These are phyloP conservation scores for Lepidium campestre DNA, from an alignment of 441 rosid genomes.

Conservation along the genomic window DNA sequence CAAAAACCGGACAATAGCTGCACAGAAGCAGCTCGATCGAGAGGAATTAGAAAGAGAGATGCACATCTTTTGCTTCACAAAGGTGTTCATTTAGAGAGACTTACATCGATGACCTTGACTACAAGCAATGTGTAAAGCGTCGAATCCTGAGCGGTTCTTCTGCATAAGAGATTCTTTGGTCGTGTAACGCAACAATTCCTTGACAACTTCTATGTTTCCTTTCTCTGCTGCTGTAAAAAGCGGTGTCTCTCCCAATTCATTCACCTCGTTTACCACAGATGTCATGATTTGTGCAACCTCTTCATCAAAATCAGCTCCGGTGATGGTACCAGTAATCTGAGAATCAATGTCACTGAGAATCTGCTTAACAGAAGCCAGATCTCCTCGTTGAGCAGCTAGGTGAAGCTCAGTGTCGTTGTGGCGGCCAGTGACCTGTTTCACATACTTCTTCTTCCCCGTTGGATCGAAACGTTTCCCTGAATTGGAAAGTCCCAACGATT, in stretches of 20 bases:
- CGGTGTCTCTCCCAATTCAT: conserved; percentile 88
- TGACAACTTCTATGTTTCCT: conserved; percentile 75
- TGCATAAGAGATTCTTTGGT: conserved; percentile 47
- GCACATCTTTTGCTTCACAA: neutral
- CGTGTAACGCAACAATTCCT: conserved; percentile 56
- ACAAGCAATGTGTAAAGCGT: conserved; percentile 79
- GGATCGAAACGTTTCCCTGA: conserved; percentile 76
- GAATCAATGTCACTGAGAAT: conserved; percentile 71
- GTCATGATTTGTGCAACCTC: conserved; percentile 71
- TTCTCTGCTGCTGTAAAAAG: conserved; percentile 74
- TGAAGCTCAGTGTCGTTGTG: conserved; percentile 95
- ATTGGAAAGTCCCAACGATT: conserved; percentile 54
- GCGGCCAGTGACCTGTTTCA: conserved; percentile 90
- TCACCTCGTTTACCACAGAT: conserved; percentile 75
- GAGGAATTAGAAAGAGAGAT: neutral
- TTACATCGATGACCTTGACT: conserved; percentile 79
- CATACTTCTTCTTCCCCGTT: conserved; percentile 64
- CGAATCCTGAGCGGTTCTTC: conserved; percentile 67
- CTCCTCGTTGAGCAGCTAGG: conserved; percentile 78
- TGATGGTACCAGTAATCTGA: conserved; percentile 54
- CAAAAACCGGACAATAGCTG: conserved; percentile 75
- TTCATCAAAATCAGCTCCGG: conserved; percentile 70
- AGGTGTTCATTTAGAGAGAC: neutral
- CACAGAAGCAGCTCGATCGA: conserved; percentile 11
- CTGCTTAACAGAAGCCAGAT: conserved; percentile 48